Evolutionary conservation across 2,329 filamentous ascomycete genomes (phyloP), one percentile per base, ranked within the genome.

Genomic region (Salinomyces thailandicus): DNA sequence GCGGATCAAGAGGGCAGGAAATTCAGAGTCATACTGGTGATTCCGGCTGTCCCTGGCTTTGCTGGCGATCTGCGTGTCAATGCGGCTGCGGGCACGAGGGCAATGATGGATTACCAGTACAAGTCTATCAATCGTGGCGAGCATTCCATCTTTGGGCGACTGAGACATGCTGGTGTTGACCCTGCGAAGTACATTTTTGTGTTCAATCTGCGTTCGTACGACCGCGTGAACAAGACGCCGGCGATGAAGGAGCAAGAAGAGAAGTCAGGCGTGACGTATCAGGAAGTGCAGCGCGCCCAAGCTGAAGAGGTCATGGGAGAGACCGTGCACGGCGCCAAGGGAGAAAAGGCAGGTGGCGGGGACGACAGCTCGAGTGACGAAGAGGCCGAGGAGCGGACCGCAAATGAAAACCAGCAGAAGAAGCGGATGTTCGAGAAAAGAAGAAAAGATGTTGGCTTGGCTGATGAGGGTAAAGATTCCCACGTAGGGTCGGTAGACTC

Each of bases 31-130:
- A 93, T 98, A 43, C 74, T 94, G 38, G 50, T 96, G 16, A 93
- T 96, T 35, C 91, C 91, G 2, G 80, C 85, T 1, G 81, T 98
- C 39, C 89, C 91, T 5, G 91, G 89, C 0, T 98, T 98, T 51
- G 87, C 89, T 0, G 89, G 89, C 31, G 89, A 96, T 54, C 69
- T 98, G 18, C 71, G 87, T 38, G 77, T 86, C 9, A 78, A 84
- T 49, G 85, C 82, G 14, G 89, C 89, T 0, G 75, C 76, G 1
- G 89, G 89, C 7, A 96, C 89, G 0, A 66, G 85, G 33, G 89
- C 87, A 8, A 98, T 96, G 52, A 96, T 98, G 85, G 87, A 96
- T 57, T 96, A 94, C 54, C 91, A 96, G 57, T 98, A 91, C 69
- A 93, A 93, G 62, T 93, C 85, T 0, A 93, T 98, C 47, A 85